phyloP scores from a whole-genome alignment of 306 rosid genomes.

The Cucurbita moschata region DNA sequence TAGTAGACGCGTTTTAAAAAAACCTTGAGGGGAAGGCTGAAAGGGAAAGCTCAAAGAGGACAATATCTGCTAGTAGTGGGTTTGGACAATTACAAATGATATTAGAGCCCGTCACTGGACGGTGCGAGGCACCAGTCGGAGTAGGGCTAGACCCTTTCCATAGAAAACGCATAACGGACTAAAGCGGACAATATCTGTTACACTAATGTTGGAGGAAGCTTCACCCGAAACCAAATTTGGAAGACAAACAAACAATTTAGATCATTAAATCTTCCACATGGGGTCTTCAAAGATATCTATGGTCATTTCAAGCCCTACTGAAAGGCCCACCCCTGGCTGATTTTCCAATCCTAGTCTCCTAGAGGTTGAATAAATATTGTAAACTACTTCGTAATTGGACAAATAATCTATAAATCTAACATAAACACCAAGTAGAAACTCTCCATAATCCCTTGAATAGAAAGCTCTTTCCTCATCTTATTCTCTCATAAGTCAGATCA shows the following conservation, averaged over 20 bases:
- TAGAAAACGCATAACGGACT: too few species aligned
- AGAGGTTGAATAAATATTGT: neutral
- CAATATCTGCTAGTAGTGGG: too few species aligned
- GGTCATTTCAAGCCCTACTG: neutral
- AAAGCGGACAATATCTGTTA: too few species aligned
- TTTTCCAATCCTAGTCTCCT: neutral
- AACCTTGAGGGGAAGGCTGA: too few species aligned
- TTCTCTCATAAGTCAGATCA: neutral
- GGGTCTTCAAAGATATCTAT: neutral
- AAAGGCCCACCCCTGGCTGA: neutral
- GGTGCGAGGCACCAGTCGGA: too few species aligned
- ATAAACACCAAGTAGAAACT: neutral
- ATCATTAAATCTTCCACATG: neutral
- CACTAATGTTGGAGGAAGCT: neutral
- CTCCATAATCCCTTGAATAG: neutral
- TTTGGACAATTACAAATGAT: too few species aligned
- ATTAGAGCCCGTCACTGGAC: too few species aligned
- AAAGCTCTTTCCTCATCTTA: neutral
- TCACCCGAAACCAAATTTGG: neutral
- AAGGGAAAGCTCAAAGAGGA: too few species aligned
- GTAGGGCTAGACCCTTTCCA: too few species aligned
- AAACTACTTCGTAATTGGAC: neutral
- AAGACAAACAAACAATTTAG: neutral
- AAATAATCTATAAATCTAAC: neutral
- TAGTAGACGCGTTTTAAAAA: too few species aligned